These are phyloP conservation scores for Pseudotsuga menziesii DNA, from an alignment of 75 land plant genomes.

Conservation along the genomic window DNA sequence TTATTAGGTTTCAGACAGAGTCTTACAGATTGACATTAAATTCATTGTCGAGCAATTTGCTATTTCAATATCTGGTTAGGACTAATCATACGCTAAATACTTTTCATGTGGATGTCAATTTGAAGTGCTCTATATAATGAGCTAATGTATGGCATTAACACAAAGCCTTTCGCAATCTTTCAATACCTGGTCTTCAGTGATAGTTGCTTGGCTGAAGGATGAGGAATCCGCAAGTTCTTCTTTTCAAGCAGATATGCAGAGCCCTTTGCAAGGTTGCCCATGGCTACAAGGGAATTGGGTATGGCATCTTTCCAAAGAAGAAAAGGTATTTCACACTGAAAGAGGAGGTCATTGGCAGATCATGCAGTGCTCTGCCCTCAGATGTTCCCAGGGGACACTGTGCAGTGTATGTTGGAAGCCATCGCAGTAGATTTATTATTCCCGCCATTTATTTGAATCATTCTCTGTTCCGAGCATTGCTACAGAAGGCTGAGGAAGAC, in stretches of 20 bases:
- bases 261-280: not conserved
- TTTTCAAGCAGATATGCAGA: not conserved
- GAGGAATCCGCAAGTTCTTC: not conserved
- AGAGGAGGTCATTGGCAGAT: slow-evolving; percentile 1
- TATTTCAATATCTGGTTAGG: too few species aligned
- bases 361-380: not conserved
- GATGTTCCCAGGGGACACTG: slow-evolving; percentile 24
- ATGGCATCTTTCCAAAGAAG: not conserved
- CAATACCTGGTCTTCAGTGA: too few species aligned
- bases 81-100: too few species aligned
- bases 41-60: too few species aligned
- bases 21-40: too few species aligned
- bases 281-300: not conserved
- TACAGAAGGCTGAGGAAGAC: not conserved
- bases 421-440: slow-evolving; percentile 6
- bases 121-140: too few species aligned
- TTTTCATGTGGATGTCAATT: too few species aligned
- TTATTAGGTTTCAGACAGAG: too few species aligned
- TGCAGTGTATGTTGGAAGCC: not conserved
- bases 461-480: not conserved
- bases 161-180: too few species aligned
- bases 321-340: not conserved
- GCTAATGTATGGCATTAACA: too few species aligned
- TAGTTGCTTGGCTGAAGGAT: not conserved
- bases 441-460: not conserved